Conservation (phyloP, 352 stramenopile species). For the Pseudoperonospora humuli region DNA sequence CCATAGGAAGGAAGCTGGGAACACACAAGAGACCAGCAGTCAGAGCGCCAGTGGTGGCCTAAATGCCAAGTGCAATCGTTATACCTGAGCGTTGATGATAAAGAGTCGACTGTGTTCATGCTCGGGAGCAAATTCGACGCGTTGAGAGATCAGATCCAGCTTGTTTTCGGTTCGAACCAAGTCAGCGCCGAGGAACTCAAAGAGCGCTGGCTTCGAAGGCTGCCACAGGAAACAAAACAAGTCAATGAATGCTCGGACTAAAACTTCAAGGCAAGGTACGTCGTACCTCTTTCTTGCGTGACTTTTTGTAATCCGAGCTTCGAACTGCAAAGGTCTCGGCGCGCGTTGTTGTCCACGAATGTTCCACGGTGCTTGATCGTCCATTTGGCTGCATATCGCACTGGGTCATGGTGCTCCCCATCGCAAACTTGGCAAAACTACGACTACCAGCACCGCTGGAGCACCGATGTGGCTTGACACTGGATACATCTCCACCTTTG, state of each 20-base stretch:
- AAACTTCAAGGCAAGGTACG: background rate
- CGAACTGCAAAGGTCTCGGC: slow-evolving; percentile 66
- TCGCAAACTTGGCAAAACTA: slow-evolving; percentile 36
- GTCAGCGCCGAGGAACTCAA: slow-evolving; percentile 74
- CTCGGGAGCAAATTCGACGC: slow-evolving; percentile 55
- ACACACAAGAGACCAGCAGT: background rate
- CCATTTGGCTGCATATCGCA: slow-evolving; percentile 41
- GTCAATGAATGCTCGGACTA: no score
- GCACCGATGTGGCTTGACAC: slow-evolving; percentile 1
- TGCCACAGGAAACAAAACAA: slow-evolving; percentile 20
- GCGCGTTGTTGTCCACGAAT: slow-evolving; percentile 40
- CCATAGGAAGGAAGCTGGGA: slow-evolving; percentile 62
- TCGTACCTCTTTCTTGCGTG: slow-evolving; percentile 64
- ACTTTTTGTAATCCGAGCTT: slow-evolving; percentile 75
- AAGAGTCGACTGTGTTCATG: slow-evolving; percentile 55
- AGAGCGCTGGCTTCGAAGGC: slow-evolving; percentile 49
- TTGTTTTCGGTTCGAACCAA: slow-evolving; percentile 63
- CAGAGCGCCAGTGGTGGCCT: background rate
- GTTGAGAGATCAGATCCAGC: slow-evolving; percentile 66
- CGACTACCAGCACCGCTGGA: slow-evolving; percentile 9
- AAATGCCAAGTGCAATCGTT: background rate
- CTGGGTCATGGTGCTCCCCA: slow-evolving; percentile 48
- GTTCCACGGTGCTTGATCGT: slow-evolving; percentile 41
- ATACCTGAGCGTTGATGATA: slow-evolving; percentile 77
- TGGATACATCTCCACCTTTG: slow-evolving; percentile 1